Evolutionary conservation across 148 eudicot species (phyloP), one percentile per base, ranked within the genome.

Genomic region (Drosera capensis): DNA sequence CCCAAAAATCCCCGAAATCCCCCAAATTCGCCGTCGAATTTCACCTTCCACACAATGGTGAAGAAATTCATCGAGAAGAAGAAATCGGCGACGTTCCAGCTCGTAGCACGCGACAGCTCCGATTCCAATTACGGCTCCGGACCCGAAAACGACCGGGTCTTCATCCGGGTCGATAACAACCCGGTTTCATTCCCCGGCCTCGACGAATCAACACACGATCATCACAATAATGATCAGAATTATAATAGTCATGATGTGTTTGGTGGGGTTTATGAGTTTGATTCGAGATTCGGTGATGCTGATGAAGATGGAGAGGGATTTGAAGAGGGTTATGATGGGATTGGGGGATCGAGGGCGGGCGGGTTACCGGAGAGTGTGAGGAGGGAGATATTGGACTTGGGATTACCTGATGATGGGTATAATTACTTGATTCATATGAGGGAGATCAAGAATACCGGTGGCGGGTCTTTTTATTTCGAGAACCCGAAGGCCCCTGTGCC

Each of bases 391-490:
- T 25, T 90, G 62, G 94, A 85, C 71, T 74, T 85, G 21, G 99
- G 99, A 25, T 90, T 85, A 58, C 95, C 94, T 2, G 99, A 90
- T 62, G 99, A 90, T 67, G 99, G 95, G 15, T 90, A 90, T 55
- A 90, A 90, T 56, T 90, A 90, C 54, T 59, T 90, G 60, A 13
- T 16, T 29, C 99, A 85, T 59, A 23, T 90, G 80, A 70, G 99
- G 54, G 99, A 90, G 69, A 90, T 85, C 53, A 80, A 70, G 53
- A 73, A 78, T 40, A 57, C 72, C 7, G 95, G 95, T 25, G 95
- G 71, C 1, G 97, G 93, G 12, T 78, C 95, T 0, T 26, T 70
- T 1, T 85, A 65, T 62, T 90, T 67, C 60, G 39, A 81, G 1
- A 90, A 90, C 38, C 77, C 73, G 3, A 90, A 85, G 59, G 82